A percentile compares a stretch with the other conserved stretches of the same genome.
Evolutionary conservation across 495 filamentous ascomycete species (phyloP).

Genomic region (Articulospora tetracladia): DNA sequence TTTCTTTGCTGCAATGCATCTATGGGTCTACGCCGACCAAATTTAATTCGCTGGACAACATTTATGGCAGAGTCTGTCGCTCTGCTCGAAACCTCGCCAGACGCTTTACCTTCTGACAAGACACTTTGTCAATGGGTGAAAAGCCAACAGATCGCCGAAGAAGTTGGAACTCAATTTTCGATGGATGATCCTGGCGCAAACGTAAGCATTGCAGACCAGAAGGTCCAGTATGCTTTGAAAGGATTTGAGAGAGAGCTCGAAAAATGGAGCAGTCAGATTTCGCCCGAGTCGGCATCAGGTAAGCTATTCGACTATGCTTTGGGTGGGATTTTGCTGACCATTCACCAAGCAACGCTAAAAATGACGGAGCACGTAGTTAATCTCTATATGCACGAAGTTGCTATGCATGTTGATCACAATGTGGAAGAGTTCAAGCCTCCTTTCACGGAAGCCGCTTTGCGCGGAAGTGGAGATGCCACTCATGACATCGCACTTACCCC

Average conservation of each 20-base stretch:
- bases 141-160: constrained; percentile 76
- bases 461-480: constrained; percentile 9
- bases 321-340: not conserved
- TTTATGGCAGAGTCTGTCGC: constrained; percentile 86
- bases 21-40: constrained; percentile 76
- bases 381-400: constrained; percentile 85
- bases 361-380: constrained; percentile 62
- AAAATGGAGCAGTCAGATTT: constrained; percentile 48
- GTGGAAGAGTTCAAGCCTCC: constrained; percentile 56
- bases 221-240: constrained; percentile 69
- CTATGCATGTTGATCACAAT: constrained; percentile 68
- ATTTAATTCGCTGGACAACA: constrained; percentile 73
- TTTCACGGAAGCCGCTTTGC: constrained; percentile 41
- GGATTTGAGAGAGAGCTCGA: constrained; percentile 74
- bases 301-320: constrained; percentile 12
- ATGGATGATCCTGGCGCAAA: constrained; percentile 67
- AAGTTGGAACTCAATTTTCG: constrained; percentile 69
- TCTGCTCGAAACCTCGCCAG: constrained; percentile 64
- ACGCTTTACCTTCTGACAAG: constrained; percentile 69
- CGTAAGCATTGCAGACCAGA: constrained; percentile 67
- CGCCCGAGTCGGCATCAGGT: constrained; percentile 27
- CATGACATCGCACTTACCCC: constrained; percentile 46
- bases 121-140: constrained; percentile 71
- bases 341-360: constrained; percentile 47
- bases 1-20: constrained; percentile 68